Base-by-base conservation (phyloP, 108 stramenopile species). In the Pseudonitzschia multiseries region DNA sequence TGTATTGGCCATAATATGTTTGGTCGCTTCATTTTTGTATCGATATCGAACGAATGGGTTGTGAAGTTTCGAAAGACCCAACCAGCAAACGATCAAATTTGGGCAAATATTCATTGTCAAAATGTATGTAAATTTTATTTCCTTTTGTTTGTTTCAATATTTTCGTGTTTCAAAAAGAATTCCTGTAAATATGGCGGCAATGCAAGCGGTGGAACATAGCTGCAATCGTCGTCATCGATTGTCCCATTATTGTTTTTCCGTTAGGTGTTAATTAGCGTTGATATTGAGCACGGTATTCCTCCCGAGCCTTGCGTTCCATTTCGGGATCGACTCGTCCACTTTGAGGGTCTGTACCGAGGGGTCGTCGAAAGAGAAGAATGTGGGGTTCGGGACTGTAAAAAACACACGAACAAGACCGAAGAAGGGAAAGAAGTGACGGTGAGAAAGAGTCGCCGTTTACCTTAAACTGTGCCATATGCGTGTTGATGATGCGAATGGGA, bases 361-460 rank as follows among this genome's bases (percentile, higher is more conserved):
- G 97, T 53, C 99, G 87, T 69, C 98, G 93, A 86, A 99, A 99
- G 33, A 99, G 81, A 41, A 99, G 89, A 74, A 99, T 98, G 83
- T 99, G 97, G 40, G 96, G 99, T 79, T 99, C 99, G 14, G 99
- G 99, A 41, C 93, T 88, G 42, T 17, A 46, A 67, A 46, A 17
- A 51, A 44, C 8, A 54, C n/a, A 61, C 8, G 28, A 46, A 52
- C 52, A 26, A 56, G 9, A 48, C 46, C 14, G 18, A 48, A 48
- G 4, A 10, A 48, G 26, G 31, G 31, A 29, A n/a, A n/a, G n/a
- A n/a, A n/a, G n/a, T n/a, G 41, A 48, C 9, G 21, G 41, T 26
- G 42, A 21, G 32, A 5, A 17, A 66, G 65, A 66, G 41, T 65
- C 22, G 40, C 13, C 9, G 0, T 14, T 26, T 48, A 18, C 46